Base-by-base conservation (phyloP, 805 yeast genomes). In the Starmerella davenportii region DNA sequence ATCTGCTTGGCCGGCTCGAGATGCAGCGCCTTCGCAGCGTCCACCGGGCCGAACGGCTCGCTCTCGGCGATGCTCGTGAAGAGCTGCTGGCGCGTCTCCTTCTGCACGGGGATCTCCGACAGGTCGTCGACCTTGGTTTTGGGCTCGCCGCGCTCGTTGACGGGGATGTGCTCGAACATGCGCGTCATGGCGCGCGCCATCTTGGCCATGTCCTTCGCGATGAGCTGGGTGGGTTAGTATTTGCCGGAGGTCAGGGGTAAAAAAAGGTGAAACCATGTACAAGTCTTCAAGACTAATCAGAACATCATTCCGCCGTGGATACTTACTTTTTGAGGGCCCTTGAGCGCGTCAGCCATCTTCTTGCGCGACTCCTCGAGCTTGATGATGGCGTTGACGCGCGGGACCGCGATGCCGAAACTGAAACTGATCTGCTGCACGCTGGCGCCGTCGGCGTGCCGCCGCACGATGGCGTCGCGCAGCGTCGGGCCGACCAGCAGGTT, bases 41-140 rank as follows among this genome's bases (percentile, higher is more conserved):
- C 96, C 4, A 84, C 68, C 4, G 95, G 93, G 5, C 95, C 95
- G 56, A 87, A 85, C 8, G 94, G 93, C 62, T 84, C 93, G 21
- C 84, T 75, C 61, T 87, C 98, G 8, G 94, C 87, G 56, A 87
- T 76, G 11, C 93, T 78, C 54, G 81, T 60, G 64, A 85, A 85
- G 47, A 87, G 67, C 46, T 92, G 81, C 46, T 73, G 74, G 45
- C 76, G 64, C 2, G 93, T 79, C 59, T 77, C 80, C 47, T 73
- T 69, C 24, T 94, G 93, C 37, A 79, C 74, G 25, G 95, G 95
- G 64, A 85, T 80, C 64, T 87, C 95, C n/a, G 93, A 79, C 54
- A 84, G 65, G 55, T 82, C 79, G 53, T 85, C 93, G 8, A 74
- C 65, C n/a, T 46, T 43, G 15, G 43, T 45, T 53, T 33, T 33